Conservation (phyloP, 306 rosid genomes). For the Cicer cuneatum region DNA sequence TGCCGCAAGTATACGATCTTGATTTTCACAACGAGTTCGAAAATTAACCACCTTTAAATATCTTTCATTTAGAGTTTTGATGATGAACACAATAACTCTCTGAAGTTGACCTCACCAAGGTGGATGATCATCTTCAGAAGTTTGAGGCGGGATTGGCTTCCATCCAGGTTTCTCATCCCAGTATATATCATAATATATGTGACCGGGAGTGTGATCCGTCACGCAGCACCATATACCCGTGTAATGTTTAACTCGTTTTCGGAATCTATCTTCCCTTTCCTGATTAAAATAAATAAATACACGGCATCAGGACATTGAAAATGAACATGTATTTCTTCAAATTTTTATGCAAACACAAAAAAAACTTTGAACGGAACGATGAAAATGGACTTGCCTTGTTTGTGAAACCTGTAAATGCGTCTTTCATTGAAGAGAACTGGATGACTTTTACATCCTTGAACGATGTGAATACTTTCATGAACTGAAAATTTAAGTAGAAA, state of each 20-base stretch:
- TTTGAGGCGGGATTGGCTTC: constrained; percentile 88
- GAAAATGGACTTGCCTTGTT: constrained; percentile 64
- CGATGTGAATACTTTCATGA: constrained; percentile 67
- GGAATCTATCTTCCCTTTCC: constrained; percentile 76
- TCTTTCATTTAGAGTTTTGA: constrained; percentile 13
- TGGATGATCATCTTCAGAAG: constrained; percentile 83
- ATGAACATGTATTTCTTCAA: neutral
- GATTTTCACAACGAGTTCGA: constrained; percentile 30
- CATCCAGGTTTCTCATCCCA: constrained; percentile 98
- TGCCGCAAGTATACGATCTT: constrained; percentile 9
- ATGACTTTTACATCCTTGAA: constrained; percentile 89
- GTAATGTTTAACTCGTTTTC: constrained; percentile 75
- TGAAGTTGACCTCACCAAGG: constrained; percentile 60
- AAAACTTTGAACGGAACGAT: neutral
- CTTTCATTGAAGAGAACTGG: constrained; percentile 91
- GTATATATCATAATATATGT: constrained; percentile 92
- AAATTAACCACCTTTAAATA: constrained; percentile 36
- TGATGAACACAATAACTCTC: constrained; percentile 24
- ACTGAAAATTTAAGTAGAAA: constrained; percentile 59
- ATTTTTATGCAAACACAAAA: constrained; percentile 20
- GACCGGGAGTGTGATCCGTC: constrained; percentile 72
- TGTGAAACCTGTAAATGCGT: constrained; percentile 71
- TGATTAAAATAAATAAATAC: constrained; percentile 45
- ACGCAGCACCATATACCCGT: constrained; percentile 98
- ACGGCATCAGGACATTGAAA: constrained; percentile 33